phyloP scores from a whole-genome alignment of 2,329 filamentous ascomycete species.

The Penicillium griseofulvum region DNA sequence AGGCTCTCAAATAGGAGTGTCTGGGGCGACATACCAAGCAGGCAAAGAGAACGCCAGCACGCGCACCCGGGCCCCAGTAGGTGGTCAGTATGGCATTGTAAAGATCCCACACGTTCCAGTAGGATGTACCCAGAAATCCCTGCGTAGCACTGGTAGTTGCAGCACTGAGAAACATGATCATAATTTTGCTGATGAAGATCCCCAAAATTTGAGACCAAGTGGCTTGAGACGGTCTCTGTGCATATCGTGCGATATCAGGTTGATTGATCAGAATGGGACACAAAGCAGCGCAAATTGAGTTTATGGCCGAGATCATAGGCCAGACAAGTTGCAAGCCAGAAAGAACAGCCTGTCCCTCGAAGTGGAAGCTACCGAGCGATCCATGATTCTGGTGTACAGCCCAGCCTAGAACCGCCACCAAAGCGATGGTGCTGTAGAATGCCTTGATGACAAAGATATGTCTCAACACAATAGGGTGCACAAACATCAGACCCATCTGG shows the following conservation, averaged over 20 bases:
- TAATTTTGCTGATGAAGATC: constrained; percentile 39
- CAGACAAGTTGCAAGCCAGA: constrained; percentile 33
- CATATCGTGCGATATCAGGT: not conserved
- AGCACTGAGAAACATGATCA: constrained; percentile 44
- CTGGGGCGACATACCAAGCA: constrained; percentile 13
- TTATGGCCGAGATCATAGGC: not conserved
- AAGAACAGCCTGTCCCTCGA: constrained; percentile 13
- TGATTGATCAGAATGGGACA: not conserved
- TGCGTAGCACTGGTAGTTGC: constrained; percentile 39
- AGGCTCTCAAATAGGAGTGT: no score
- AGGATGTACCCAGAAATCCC: constrained; percentile 30
- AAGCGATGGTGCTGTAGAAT: constrained; percentile 13
- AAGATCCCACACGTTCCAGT: constrained; percentile 50
- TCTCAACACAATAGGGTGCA: not conserved
- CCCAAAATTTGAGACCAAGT: constrained; percentile 31
- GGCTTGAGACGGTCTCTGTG: not conserved
- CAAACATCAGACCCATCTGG: not conserved
- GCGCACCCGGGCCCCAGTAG: constrained; percentile 39
- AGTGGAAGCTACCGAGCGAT: constrained; percentile 11
- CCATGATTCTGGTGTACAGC: constrained; percentile 34
- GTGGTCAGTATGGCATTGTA: constrained; percentile 40
- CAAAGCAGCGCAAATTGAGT: not conserved
- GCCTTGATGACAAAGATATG: not conserved
- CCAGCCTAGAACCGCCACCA: constrained; percentile 30
- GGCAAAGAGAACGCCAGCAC: constrained; percentile 43